A percentile compares a stretch with the other conserved stretches of the same genome.
Evolutionary conservation across 345 rosid genomes (phyloP).

Genomic region (Hibiscus syriacus): DNA sequence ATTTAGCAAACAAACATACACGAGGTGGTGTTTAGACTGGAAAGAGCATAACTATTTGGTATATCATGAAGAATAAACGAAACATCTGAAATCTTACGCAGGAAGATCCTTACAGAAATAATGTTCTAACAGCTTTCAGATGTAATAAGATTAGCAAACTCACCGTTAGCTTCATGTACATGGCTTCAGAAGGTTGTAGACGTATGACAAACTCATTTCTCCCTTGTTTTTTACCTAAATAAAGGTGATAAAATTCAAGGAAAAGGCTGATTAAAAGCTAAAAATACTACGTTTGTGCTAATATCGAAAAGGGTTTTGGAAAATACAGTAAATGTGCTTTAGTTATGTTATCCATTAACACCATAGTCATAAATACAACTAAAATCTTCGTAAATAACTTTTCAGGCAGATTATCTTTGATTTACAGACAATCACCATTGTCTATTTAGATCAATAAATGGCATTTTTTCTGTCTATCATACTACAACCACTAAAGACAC

Average conservation of each 20-base stretch:
- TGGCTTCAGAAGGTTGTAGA: slow-evolving; percentile 93
- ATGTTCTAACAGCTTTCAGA: neutral
- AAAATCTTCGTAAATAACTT: neutral
- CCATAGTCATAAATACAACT: neutral
- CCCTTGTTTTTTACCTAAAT: slow-evolving; percentile 83
- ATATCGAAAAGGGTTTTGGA: neutral
- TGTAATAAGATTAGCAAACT: slow-evolving; percentile 16
- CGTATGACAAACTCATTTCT: slow-evolving; percentile 98
- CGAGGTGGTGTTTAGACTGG: neutral
- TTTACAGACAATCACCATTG: neutral
- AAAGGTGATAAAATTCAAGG: slow-evolving; percentile 8
- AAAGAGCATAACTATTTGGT: neutral
- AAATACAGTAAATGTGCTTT: neutral
- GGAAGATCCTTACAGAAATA: neutral
- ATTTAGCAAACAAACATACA: slow-evolving; percentile 1
- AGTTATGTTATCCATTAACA: neutral
- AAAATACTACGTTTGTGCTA: neutral
- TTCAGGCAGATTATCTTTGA: neutral
- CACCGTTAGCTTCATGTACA: slow-evolving; percentile 98
- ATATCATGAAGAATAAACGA: neutral
- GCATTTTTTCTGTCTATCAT: neutral
- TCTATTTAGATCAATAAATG: neutral
- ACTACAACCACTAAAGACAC: neutral
- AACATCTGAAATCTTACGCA: neutral
- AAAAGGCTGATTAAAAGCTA: neutral